phyloP scores from a whole-genome alignment of 106 monocot genomes.

The Allium fistulosum region DNA sequence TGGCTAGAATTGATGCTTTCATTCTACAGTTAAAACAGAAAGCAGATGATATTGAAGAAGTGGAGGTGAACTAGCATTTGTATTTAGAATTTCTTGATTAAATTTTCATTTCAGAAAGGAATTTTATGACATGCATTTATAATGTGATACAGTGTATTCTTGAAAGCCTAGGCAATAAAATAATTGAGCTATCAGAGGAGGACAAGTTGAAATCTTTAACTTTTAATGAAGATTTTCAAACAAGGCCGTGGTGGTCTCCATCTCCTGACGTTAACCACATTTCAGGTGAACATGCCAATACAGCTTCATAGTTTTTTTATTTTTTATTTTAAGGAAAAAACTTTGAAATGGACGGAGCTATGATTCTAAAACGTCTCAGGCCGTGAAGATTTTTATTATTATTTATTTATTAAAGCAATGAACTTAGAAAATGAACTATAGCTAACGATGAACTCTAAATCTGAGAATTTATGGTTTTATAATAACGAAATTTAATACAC shows the following conservation, averaged over 20 bases:
- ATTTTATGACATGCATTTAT: neutral
- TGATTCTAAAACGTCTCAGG: no score
- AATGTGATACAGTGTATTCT: constrained; percentile 36
- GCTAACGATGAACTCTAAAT: no score
- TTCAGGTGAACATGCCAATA: constrained; percentile 28
- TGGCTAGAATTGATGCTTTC: constrained; percentile 49
- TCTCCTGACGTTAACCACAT: constrained; percentile 54
- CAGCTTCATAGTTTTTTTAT: neutral
- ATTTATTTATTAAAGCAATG: no score
- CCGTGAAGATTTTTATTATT: no score
- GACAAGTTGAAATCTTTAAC: constrained; percentile 52
- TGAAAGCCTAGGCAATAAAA: constrained; percentile 34
- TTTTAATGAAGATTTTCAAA: constrained; percentile 78
- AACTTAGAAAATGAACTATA: no score
- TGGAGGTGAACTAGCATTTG: constrained; percentile 40
- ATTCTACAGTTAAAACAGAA: constrained; percentile 69
- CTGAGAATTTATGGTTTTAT: no score
- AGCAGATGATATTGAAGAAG: constrained; percentile 56
- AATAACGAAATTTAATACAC: no score
- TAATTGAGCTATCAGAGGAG: constrained; percentile 46
- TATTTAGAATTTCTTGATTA: neutral
- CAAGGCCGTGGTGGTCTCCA: constrained; percentile 94
- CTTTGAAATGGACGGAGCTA: no score
- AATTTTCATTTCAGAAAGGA: neutral
- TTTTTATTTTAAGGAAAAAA: neutral